Percentiles rank a stretch among this genome's conserved stretches.
Evolutionary conservation across 495 filamentous ascomycete species (phyloP).

Genomic region (Melanomma pulvis-pyrius): DNA sequence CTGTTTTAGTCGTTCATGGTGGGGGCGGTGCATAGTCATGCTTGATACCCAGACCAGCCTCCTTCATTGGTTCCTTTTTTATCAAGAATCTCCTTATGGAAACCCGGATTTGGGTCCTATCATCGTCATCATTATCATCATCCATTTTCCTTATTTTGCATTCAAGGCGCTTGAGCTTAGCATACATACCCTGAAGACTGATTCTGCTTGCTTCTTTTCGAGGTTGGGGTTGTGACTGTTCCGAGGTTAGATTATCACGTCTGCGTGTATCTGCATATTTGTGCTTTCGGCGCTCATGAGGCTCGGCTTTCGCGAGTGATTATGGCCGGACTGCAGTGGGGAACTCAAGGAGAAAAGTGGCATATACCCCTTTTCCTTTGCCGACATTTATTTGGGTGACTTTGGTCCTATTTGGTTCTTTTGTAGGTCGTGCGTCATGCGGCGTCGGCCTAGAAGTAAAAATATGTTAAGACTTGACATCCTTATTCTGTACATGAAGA

Average conservation of each 20-base stretch:
- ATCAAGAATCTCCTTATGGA: not conserved
- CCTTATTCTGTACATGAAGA: not conserved
- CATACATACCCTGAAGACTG: constrained; percentile 5
- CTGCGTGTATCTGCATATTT: not conserved
- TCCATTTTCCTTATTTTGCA: constrained; percentile 2
- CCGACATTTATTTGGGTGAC: not conserved
- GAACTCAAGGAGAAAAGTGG: not conserved
- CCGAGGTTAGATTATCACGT: not conserved
- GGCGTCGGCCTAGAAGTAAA: not conserved
- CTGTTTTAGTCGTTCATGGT: not conserved
- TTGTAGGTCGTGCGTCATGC: no score
- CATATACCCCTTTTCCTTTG: not conserved
- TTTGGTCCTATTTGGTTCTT: not conserved
- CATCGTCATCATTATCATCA: not conserved
- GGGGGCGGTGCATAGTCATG: not conserved
- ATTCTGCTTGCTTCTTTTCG: not conserved
- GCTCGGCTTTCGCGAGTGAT: not conserved
- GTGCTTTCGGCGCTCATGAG: not conserved
- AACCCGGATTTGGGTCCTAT: not conserved
- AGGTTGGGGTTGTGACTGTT: not conserved
- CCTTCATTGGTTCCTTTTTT: not conserved
- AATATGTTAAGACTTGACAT: not conserved
- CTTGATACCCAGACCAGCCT: not conserved
- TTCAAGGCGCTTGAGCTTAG: not conserved
- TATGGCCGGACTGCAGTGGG: no score